Evolutionary conservation across 2,329 filamentous ascomycete genomes (phyloP).

Genomic region (Macroventuria anomochaeta): DNA sequence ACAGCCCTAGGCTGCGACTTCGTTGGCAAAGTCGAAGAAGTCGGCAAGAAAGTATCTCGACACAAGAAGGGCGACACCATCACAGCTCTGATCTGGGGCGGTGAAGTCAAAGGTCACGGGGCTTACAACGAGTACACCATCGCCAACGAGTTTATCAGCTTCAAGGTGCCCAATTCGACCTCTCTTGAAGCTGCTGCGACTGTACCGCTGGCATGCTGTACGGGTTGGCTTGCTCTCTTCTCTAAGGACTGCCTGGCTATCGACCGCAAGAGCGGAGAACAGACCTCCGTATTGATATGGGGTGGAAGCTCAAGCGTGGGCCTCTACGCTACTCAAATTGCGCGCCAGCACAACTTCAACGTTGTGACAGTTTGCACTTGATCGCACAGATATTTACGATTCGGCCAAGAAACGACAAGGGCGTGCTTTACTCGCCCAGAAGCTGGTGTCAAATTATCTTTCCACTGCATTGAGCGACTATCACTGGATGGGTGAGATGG

Average conservation of each 20-base stretch:
- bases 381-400: no score
- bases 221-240: conserved; percentile 51
- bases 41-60: conserved; percentile 41
- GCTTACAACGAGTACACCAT: conserved; percentile 44
- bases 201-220: conserved; percentile 50
- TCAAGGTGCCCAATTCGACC: conserved; percentile 46
- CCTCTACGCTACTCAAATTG: conserved; percentile 26
- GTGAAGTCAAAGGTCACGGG: conserved; percentile 41
- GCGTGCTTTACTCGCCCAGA: no score
- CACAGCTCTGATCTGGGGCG: conserved; percentile 42
- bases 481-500: no score
- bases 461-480: no score
- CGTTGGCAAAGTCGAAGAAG: conserved; percentile 43
- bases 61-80: conserved; percentile 34
- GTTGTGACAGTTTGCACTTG: conserved; percentile 23
- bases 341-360: conserved; percentile 17
- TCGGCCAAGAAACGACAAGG: no score
- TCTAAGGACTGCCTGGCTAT: conserved; percentile 50
- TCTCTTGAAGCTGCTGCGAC: conserved; percentile 46
- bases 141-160: conserved; percentile 52
- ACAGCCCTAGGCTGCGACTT: conserved; percentile 50
- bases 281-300: conserved; percentile 49
- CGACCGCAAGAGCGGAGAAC: conserved; percentile 17
- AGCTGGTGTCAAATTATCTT: no score
- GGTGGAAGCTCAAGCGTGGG: conserved; percentile 51